phyloP scores from a whole-genome alignment of 768 basidiomycete species.

The Lepiota brunneoincarnata region DNA sequence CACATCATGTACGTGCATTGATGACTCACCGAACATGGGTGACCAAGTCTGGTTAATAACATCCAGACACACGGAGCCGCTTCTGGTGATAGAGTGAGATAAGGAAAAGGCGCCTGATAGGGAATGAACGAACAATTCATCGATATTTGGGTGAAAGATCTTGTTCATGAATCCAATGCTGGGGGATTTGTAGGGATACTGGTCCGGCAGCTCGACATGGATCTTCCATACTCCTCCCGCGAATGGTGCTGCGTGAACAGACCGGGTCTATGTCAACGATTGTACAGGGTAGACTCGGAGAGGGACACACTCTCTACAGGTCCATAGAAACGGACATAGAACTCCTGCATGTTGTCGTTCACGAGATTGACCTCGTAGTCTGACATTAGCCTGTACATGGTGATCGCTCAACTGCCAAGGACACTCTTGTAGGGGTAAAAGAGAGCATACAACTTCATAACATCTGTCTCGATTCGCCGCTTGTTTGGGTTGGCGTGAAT shows the following conservation, averaged over 20 bases:
- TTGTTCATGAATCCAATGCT: constrained; percentile 99
- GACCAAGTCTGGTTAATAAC: constrained; percentile 99
- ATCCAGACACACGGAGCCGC: constrained; percentile 96
- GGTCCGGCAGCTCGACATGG: constrained; percentile 96
- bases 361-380: constrained; percentile 98
- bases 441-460: constrained; percentile 89
- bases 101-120: not conserved
- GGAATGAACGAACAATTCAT: constrained; percentile 80
- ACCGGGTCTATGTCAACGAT: constrained; percentile 5
- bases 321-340: constrained; percentile 94
- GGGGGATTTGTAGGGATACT: constrained; percentile 98
- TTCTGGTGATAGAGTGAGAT: constrained; percentile 43
- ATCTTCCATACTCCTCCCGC: constrained; percentile 99
- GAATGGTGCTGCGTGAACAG: constrained; percentile 72
- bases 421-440: not conserved
- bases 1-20: not conserved
- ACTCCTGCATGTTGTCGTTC: constrained; percentile 99
- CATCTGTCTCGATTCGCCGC: constrained; percentile 97
- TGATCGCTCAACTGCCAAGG: not conserved
- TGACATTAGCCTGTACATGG: constrained; percentile 79
- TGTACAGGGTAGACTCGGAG: not conserved
- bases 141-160: constrained; percentile 99
- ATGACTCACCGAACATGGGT: constrained; percentile 91
- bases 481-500: constrained; percentile 77
- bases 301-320: constrained; percentile 86